These are phyloP conservation scores for Medicago ruthenica DNA, from an alignment of 306 rosid species.

Conservation along the genomic window DNA sequence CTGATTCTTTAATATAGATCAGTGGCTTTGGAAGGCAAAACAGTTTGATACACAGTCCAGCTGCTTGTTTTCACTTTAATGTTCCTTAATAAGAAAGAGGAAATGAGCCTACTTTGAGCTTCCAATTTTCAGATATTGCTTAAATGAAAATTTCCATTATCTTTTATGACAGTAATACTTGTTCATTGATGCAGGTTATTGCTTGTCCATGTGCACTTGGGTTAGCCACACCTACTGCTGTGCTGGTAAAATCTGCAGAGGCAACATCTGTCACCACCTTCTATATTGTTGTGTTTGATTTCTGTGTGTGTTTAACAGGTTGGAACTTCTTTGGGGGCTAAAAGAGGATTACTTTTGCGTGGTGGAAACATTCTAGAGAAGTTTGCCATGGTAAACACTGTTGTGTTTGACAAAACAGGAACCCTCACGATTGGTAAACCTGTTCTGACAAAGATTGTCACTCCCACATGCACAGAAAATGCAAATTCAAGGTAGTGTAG, in stretches of 20 bases:
- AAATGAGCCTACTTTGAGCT: conserved; percentile 22
- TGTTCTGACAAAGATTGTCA: conserved; percentile 78
- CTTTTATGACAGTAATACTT: conserved; percentile 27
- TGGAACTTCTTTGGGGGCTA: conserved; percentile 97
- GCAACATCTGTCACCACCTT: conserved; percentile 25
- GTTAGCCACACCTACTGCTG: conserved; percentile 98
- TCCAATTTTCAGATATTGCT: conserved; percentile 40
- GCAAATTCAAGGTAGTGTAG: conserved; percentile 59
- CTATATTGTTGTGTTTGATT: conserved; percentile 34
- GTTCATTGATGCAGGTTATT: conserved; percentile 71
- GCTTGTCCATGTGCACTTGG: conserved; percentile 99
- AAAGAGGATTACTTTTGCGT: conserved; percentile 86
- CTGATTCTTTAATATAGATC: background rate
- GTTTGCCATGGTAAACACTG: conserved; percentile 81
- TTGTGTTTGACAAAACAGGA: conserved; percentile 98
- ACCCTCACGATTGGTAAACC: conserved; percentile 95
- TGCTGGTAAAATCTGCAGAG: conserved; percentile 72
- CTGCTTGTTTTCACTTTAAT: conserved; percentile 6
- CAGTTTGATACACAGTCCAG: background rate
- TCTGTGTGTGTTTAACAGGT: conserved; percentile 61
- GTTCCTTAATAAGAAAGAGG: conserved; percentile 17
- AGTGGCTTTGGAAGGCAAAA: conserved; percentile 27
- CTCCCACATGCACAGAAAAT: conserved; percentile 50
- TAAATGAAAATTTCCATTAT: conserved; percentile 7
- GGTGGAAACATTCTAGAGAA: conserved; percentile 92